phyloP scores from a whole-genome alignment of 2,329 filamentous ascomycete species.

The Epichloe hybrida region DNA sequence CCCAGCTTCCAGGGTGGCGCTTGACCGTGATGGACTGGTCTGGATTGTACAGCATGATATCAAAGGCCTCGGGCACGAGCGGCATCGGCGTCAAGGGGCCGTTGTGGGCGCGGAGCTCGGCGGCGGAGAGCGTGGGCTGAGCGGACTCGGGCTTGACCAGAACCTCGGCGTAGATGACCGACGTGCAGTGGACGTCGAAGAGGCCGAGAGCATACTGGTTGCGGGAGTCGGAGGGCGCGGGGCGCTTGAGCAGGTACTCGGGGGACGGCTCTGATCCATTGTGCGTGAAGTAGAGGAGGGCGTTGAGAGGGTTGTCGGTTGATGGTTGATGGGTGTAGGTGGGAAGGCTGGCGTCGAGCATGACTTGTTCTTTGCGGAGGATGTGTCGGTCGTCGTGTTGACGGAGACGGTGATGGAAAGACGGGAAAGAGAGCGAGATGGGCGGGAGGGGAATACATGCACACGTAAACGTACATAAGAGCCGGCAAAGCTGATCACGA shows the following conservation, averaged over 20 bases:
- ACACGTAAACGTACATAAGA: too few relatives aligned
- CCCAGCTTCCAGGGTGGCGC: constrained; percentile 64
- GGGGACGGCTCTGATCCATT: constrained; percentile 72
- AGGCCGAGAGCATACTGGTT: constrained; percentile 82
- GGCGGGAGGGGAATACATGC: too few relatives aligned
- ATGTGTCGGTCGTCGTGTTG: too few relatives aligned
- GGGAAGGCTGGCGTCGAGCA: constrained; percentile 93
- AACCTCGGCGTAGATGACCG: constrained; percentile 79
- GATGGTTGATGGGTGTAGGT: constrained; percentile 45
- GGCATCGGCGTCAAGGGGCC: constrained; percentile 53
- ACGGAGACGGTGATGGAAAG: too few relatives aligned
- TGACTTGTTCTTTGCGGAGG: constrained; percentile 21
- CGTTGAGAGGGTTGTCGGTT: constrained; percentile 40
- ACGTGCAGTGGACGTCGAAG: constrained; percentile 66
- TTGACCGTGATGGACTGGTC: constrained; percentile 67
- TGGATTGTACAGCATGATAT: constrained; percentile 85
- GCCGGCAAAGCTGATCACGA: too few relatives aligned
- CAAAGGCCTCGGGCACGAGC: constrained; percentile 63
- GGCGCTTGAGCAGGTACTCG: constrained; percentile 69
- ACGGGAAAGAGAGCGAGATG: too few relatives aligned
- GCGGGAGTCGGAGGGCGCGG: constrained; percentile 51
- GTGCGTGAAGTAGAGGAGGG: constrained; percentile 46
- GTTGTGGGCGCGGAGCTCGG: constrained; percentile 57
- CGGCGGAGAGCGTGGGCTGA: constrained; percentile 66
- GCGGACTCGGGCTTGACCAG: constrained; percentile 75